These are phyloP conservation scores for Opeltia flavorubescens DNA, from an alignment of 495 filamentous ascomycete genomes.

Conservation along the genomic window DNA sequence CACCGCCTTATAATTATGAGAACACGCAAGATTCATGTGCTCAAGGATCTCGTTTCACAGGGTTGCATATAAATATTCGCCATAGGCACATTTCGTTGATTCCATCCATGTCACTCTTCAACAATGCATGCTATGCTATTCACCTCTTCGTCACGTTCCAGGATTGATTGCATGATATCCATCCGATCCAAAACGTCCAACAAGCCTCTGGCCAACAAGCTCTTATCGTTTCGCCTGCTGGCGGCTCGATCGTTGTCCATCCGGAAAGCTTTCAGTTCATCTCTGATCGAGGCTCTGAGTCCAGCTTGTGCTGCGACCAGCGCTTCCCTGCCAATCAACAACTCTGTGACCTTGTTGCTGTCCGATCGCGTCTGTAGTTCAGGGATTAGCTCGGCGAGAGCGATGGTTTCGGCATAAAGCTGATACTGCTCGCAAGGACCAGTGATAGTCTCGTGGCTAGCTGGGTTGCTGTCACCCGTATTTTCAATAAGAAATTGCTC, in stretches of 20 bases:
- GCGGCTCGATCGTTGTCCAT: constrained; percentile 33
- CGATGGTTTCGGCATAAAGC: constrained; percentile 23
- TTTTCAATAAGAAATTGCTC: constrained; percentile 2
- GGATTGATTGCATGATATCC: neutral
- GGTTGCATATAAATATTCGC: too few relatives aligned
- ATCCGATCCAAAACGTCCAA: constrained; percentile 30
- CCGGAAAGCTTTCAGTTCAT: constrained; percentile 27
- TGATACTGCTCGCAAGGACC: constrained; percentile 22
- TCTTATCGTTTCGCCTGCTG: constrained; percentile 33
- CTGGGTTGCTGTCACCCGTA: neutral
- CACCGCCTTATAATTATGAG: too few relatives aligned
- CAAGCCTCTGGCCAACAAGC: constrained; percentile 18
- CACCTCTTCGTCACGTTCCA: neutral
- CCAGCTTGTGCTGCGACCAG: constrained; percentile 22
- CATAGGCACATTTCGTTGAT: too few relatives aligned
- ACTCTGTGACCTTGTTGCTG: constrained; percentile 14
- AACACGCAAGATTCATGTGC: too few relatives aligned
- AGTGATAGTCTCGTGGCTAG: constrained; percentile 16
- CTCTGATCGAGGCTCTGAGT: constrained; percentile 26
- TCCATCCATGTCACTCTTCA: too few relatives aligned
- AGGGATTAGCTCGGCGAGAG: constrained; percentile 17
- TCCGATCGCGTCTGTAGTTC: constrained; percentile 11
- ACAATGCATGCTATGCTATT: too few relatives aligned
- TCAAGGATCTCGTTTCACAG: too few relatives aligned
- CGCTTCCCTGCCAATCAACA: constrained; percentile 18